These are phyloP conservation scores for Excoecaria cochinchinensis DNA, from an alignment of 345 rosid genomes.

Conservation along the genomic window DNA sequence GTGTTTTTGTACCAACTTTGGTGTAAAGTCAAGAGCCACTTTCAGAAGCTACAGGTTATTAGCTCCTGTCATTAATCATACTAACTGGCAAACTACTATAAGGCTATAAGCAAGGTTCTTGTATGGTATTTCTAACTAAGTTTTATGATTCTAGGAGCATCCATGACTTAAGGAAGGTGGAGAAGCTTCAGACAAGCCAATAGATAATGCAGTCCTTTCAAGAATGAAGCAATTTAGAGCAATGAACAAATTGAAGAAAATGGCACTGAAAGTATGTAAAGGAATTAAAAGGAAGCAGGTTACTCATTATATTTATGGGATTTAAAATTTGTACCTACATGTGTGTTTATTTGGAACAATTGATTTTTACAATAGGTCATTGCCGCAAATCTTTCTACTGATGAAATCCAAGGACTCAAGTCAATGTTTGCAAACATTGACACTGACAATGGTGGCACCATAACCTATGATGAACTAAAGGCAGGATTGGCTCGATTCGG, in stretches of 20 bases:
- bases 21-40: background rate
- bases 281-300: no score
- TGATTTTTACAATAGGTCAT: conserved; percentile 70
- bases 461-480: conserved; percentile 76
- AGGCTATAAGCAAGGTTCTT: background rate
- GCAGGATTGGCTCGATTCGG: conserved; percentile 70
- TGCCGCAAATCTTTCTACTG: conserved; percentile 77
- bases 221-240: conserved; percentile 86
- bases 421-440: conserved; percentile 76
- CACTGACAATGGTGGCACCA: conserved; percentile 80
- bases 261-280: conserved; percentile 62
- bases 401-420: conserved; percentile 83
- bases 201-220: conserved; percentile 68
- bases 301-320: background rate
- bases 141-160: conserved; percentile 46
- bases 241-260: conserved; percentile 81
- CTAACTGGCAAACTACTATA: background rate
- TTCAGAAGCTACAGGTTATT: background rate
- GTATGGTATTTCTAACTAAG: background rate
- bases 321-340: background rate
- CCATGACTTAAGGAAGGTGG: conserved; percentile 81
- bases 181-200: conserved; percentile 73
- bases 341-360: no score
- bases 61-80: background rate
- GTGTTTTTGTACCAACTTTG: background rate